Evolutionary conservation across 345 rosid species (phyloP), one percentile per base, ranked within the genome.

Genomic region (Sonneratia caseolaris): DNA sequence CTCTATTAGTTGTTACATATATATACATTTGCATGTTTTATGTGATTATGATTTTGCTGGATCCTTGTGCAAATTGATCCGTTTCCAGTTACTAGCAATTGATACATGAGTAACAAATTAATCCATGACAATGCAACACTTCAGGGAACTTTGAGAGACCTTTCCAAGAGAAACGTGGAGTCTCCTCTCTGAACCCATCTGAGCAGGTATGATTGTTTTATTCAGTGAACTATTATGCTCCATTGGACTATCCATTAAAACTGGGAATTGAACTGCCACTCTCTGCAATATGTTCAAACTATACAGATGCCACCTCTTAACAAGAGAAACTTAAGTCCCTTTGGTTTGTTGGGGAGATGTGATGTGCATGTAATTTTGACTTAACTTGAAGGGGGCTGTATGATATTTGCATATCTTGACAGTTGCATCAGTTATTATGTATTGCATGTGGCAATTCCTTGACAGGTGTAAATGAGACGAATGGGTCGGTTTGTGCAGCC

Each of bases 141-240:
- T 75, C 84, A 89, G 91, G 94, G 94, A 67, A 81, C 86, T 66
- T 66, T 87, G 74, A 83, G 90, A 79, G 94, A 87, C 72, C 84
- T 87, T 68, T 81, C 88, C 4, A 89, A 83, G 81, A 86, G 79
- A 82, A 69, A 69, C 51, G 88, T 73, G 1, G 70, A 68, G 15
- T 68, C 32, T 27, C 70, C 37, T 48, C 70, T 42, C 37, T 68
- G 37, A 68, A 35, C 36, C 55, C 55, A 45, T 15, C 70, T 32
- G 70, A 68, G 10, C 70, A 68, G 70, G 70, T 68, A 68, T 43
- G 56, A 19, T 42, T 37, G 9, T 32, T 68, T 32, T 62, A 22
- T 10, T 61, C 15, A 7, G 49, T 36, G 6, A 18, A 1, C 49
- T 35, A 3, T 14, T 35, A 14, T 35, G 59, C 27, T 14, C 3